Evolutionary conservation across 345 rosid genomes (phyloP), one percentile per base, ranked within the genome.

Genomic region (Lepidium aucheri): DNA sequence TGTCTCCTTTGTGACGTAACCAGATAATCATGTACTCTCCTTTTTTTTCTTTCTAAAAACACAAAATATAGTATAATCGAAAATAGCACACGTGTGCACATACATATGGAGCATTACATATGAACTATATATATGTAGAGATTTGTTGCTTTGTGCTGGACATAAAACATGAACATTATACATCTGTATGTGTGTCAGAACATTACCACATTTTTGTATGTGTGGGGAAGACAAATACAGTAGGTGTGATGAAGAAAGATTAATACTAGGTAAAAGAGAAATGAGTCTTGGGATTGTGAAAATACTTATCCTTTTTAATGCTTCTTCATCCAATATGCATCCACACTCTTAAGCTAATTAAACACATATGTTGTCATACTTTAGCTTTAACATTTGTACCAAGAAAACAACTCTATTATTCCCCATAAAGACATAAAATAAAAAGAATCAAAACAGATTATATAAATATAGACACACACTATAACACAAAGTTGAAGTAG

Each of bases 1-100:
- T 70, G 57, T 62, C 69, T 43, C 32, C 33, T 62, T 36, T 53
- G 42, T 38, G 56, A 61, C 69, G 75, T 28, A 69, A 60, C 63
- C 26, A 39, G 7, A 24, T 53, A 42, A 62, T 28, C 68, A 35
- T 62, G 47, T 28, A 28, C 24, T 63, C n/a, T 17, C 5, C 11
- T 9, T 41, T 41, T 52, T 18, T 9, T 22, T 26, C 13, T 39
- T 50, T 69, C 7, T 10, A 50, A 18, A 9, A 9, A 60, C 28
- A 54, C 30, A 9, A 3, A 1, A 5, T 34, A 53, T 5, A 46
- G 30, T 34, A 33, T 18, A 9, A 30, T n/a, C 26, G n/a, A 32
- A 26, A 42, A 22, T 20, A 32, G 17, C 65, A 32, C 73, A 46
- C 57, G 57, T 57, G 64, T 45, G 18, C 0, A 14, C 2, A 28